Percentiles rank a stretch among this genome's conserved stretches.
Conservation (phyloP, 352 stramenopile species). For the Peronospora farinosa region DNA sequence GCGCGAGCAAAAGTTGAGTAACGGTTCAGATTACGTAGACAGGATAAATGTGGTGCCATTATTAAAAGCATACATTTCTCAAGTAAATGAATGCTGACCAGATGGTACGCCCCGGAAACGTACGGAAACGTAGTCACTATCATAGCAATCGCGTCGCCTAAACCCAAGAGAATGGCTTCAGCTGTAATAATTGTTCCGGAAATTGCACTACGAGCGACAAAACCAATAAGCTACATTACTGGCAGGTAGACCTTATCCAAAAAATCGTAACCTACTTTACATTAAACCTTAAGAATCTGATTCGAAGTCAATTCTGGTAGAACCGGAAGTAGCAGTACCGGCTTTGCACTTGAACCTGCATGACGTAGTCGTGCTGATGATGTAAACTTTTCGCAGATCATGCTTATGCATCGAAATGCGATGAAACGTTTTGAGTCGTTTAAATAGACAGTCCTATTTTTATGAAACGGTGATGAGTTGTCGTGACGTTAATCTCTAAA, state of each 20-base stretch:
- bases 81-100: slow-evolving; percentile 10
- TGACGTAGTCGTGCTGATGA: neutral
- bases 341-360: neutral
- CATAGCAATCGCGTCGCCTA: neutral
- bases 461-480: neutral
- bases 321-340: too few species aligned
- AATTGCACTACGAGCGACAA: too few species aligned
- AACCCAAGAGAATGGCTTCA: slow-evolving; percentile 3
- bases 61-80: slow-evolving; percentile 10
- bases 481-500: neutral
- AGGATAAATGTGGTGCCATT: slow-evolving; percentile 10
- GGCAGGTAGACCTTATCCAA: neutral
- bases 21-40: slow-evolving; percentile 23
- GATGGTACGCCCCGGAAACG: too few species aligned
- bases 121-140: neutral
- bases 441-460: neutral
- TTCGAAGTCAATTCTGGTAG: too few species aligned
- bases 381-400: slow-evolving; percentile 7
- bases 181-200: slow-evolving; percentile 4
- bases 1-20: slow-evolving; percentile 13
- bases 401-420: neutral
- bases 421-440: neutral
- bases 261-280: neutral
- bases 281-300: too few species aligned
- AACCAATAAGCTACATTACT: too few species aligned